Conservation (phyloP, 345 rosid genomes). For the Syzygium oleosum region DNA sequence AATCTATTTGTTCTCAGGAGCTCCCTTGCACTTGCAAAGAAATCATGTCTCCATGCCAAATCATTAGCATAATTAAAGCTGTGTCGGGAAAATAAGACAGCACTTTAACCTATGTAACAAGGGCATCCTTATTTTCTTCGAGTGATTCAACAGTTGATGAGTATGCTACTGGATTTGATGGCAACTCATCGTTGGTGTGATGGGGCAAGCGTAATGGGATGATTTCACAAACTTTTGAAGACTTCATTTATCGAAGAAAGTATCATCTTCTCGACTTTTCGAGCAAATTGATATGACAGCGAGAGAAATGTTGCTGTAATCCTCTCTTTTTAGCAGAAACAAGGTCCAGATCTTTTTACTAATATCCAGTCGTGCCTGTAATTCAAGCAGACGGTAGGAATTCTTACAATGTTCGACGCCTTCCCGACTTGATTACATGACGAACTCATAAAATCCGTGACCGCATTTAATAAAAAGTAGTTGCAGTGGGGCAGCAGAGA, state of each 20-base stretch:
- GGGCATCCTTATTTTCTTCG: neutral
- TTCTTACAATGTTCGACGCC: neutral
- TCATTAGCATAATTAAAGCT: neutral
- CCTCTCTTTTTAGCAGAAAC: neutral
- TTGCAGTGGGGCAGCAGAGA: neutral
- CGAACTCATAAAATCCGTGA: neutral
- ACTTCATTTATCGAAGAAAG: neutral
- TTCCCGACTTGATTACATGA: neutral
- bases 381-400: neutral
- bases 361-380: neutral
- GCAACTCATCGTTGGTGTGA: neutral
- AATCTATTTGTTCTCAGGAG: neutral
- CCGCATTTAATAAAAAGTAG: neutral
- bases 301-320: neutral
- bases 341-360: neutral
- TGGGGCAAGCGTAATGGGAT: neutral
- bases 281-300: neutral
- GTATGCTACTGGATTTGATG: neutral
- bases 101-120: neutral
- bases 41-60: neutral
- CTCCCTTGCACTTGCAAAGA: neutral
- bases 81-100: neutral
- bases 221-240: neutral
- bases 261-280: neutral
- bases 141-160: neutral